Percentiles rank a stretch among this genome's conserved stretches.
phyloP scores from a whole-genome alignment of 345 rosid genomes.

The Melastoma malabathricum region DNA sequence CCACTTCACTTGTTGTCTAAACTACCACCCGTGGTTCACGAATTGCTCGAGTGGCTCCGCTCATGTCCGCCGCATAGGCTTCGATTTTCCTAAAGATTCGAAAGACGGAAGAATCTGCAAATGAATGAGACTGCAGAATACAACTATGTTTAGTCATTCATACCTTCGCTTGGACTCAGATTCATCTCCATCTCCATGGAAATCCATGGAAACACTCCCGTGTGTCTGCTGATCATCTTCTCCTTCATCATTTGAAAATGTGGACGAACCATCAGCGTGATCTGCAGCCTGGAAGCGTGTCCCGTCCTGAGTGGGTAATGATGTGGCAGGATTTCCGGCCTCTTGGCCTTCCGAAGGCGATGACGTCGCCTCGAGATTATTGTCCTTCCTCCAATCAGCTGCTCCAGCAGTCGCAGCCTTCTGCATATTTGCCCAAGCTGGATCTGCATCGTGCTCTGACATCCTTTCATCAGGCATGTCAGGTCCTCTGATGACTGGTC shows the following conservation, averaged over 20 bases:
- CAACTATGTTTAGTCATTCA: constrained; percentile 25
- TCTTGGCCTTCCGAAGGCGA: too few relatives aligned
- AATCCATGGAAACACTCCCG: constrained; percentile 20
- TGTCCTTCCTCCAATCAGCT: constrained; percentile 11
- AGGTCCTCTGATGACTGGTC: constrained; percentile 30
- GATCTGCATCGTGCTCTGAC: constrained; percentile 10
- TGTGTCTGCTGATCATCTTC: constrained; percentile 32
- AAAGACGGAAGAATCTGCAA: too few relatives aligned
- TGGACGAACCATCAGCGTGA: constrained; percentile 30
- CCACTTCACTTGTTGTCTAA: constrained; percentile 69
- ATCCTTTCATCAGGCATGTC: constrained; percentile 4
- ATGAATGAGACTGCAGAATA: too few relatives aligned
- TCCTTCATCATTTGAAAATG: constrained; percentile 55
- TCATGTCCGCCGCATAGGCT: too few relatives aligned
- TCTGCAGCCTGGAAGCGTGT: too few relatives aligned
- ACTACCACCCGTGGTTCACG: constrained; percentile 66
- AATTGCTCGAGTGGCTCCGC: constrained; percentile 10
- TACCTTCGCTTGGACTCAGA: constrained; percentile 55
- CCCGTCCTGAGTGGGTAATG: too few relatives aligned
- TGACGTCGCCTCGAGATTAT: constrained; percentile 6
- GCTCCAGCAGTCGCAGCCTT: too few relatives aligned
- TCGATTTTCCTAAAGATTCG: too few relatives aligned
- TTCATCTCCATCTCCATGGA: constrained; percentile 43
- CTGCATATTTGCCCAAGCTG: too few relatives aligned
- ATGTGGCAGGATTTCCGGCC: too few relatives aligned